These are phyloP conservation scores for Lentinula sp. DNA, from an alignment of 768 basidiomycete genomes.

Conservation along the genomic window DNA sequence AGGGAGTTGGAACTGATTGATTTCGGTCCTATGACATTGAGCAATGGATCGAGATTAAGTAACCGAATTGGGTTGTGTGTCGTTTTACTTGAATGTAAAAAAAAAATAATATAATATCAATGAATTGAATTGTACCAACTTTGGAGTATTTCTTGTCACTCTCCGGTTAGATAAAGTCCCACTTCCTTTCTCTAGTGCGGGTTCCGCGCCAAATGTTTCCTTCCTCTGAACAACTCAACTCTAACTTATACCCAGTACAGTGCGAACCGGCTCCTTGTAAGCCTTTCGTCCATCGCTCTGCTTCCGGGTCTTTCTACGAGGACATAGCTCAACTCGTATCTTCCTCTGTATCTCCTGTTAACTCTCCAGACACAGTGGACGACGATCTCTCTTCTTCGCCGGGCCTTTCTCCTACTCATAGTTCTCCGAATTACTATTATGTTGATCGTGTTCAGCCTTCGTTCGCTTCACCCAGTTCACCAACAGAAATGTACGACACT, in stretches of 20 bases:
- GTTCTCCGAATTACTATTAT: slow-evolving; percentile 25
- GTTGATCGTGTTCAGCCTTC: slow-evolving; percentile 22
- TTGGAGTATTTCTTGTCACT: neutral
- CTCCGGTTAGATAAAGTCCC: slow-evolving; percentile 4
- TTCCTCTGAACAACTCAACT: neutral
- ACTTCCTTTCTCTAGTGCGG: neutral
- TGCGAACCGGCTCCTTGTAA: neutral
- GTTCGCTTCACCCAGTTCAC: slow-evolving; percentile 24
- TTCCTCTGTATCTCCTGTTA: slow-evolving; percentile 18
- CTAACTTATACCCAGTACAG: neutral
- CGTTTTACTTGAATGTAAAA: neutral
- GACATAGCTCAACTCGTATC: slow-evolving; percentile 18
- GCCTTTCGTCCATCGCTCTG: neutral
- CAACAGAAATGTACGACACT: slow-evolving; percentile 25
- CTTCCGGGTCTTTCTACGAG: slow-evolving; percentile 14
- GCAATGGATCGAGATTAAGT: neutral
- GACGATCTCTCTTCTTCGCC: slow-evolving; percentile 23
- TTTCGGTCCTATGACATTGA: slow-evolving; percentile 2
- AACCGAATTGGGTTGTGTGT: neutral
- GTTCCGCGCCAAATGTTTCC: slow-evolving; percentile 4
- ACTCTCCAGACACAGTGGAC: slow-evolving; percentile 28
- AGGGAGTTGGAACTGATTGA: neutral
- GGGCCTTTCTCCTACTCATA: slow-evolving; percentile 16
- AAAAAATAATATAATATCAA: neutral
- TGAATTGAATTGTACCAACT: neutral